Percentiles rank a stretch among this genome's conserved stretches.
Conservation (phyloP, 495 filamentous ascomycete species). For the Podospora didyma region DNA sequence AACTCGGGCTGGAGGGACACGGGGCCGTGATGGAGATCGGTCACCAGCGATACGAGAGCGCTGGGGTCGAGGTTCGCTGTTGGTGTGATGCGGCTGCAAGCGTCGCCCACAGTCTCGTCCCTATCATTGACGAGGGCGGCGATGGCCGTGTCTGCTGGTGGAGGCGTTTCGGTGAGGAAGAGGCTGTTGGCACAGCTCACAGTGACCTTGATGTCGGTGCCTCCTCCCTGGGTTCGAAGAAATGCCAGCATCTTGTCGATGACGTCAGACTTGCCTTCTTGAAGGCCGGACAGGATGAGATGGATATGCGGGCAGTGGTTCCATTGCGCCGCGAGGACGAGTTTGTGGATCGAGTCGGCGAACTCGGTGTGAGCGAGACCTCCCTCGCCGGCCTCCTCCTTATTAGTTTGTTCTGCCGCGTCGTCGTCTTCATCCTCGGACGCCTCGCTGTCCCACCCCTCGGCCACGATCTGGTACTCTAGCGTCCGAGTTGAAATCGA, state of each 20-base stretch:
- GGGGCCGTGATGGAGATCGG: constrained; percentile 37
- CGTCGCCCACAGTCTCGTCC: constrained; percentile 17
- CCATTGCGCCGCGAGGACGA: constrained; percentile 29
- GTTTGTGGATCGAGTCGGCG: constrained; percentile 20
- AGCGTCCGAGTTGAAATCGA: constrained; percentile 23
- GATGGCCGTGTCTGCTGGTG: constrained; percentile 17
- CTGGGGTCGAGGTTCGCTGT: constrained; percentile 39
- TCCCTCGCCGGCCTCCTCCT: constrained; percentile 1
- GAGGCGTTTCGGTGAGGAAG: constrained; percentile 14
- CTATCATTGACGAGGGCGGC: constrained; percentile 18
- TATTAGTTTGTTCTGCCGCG: neutral
- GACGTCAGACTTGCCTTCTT: constrained; percentile 21
- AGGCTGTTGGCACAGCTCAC: constrained; percentile 25
- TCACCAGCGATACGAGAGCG: constrained; percentile 35
- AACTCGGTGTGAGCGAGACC: constrained; percentile 26
- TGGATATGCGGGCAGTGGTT: constrained; percentile 29
- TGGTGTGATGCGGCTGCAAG: constrained; percentile 26
- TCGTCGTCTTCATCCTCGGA: constrained; percentile 7
- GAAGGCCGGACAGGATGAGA: constrained; percentile 20
- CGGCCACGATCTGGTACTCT: constrained; percentile 26
- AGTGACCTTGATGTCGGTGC: constrained; percentile 17
- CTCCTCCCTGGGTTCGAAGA: constrained; percentile 16
- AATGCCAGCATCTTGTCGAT: constrained; percentile 24
- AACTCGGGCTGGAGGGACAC: constrained; percentile 22
- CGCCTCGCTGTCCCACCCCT: constrained; percentile 26